These are phyloP conservation scores for Camptophora hylomeconis DNA, from an alignment of 2,329 filamentous ascomycete species.

Conservation along the genomic window DNA sequence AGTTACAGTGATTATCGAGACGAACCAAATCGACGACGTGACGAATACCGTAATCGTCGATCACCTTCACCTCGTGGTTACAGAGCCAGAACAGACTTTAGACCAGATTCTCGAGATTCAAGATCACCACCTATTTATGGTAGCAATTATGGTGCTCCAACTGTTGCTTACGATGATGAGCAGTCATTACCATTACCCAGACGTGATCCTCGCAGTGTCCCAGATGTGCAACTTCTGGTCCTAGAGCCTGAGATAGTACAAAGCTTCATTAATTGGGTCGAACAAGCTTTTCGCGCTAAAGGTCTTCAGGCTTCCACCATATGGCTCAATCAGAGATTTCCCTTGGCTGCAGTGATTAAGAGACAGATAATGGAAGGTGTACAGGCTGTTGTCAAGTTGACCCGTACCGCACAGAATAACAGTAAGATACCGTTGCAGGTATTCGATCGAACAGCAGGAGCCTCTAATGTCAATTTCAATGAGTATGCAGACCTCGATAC, in stretches of 20 bases:
- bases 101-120: constrained; percentile 35
- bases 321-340: constrained; percentile 62
- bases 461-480: constrained; percentile 66
- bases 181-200: constrained; percentile 58
- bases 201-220: constrained; percentile 60
- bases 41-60: constrained; percentile 53
- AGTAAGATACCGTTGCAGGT: constrained; percentile 71
- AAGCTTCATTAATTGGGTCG: constrained; percentile 73
- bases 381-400: constrained; percentile 67
- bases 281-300: constrained; percentile 58
- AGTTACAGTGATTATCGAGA: constrained; percentile 38
- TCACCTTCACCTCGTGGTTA: constrained; percentile 47
- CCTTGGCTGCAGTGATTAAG: constrained; percentile 66
- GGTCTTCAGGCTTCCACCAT: constrained; percentile 67
- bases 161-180: constrained; percentile 45
- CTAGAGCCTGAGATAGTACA: constrained; percentile 42
- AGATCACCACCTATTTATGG: constrained; percentile 56
- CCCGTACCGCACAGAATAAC: constrained; percentile 52
- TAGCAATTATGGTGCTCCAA: constrained; percentile 53
- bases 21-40: constrained; percentile 37
- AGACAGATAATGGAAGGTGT: constrained; percentile 83
- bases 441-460: constrained; percentile 68
- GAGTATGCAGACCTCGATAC: constrained; percentile 79
- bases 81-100: constrained; percentile 53
- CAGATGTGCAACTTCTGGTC: constrained; percentile 79